Percentiles rank a stretch among this genome's conserved stretches.
These are phyloP conservation scores for Epichloe sibirici DNA, from an alignment of 2,329 filamentous ascomycete species.

Conservation along the genomic window DNA sequence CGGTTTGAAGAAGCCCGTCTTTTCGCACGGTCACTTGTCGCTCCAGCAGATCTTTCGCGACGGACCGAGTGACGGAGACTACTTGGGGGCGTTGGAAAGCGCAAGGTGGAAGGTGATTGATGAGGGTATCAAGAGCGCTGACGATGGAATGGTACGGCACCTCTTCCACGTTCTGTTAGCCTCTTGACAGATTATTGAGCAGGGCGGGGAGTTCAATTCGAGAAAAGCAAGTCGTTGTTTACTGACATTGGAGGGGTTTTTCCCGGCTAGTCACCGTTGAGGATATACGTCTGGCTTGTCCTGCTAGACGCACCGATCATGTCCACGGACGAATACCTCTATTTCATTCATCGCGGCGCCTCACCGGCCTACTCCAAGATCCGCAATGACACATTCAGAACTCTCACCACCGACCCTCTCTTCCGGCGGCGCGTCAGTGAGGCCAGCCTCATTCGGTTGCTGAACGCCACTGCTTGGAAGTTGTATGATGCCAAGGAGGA, in stretches of 20 bases:
- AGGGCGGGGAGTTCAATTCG: neutral
- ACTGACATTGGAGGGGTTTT: neutral
- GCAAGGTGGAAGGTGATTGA: constrained; percentile 62
- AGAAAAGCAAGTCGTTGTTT: neutral
- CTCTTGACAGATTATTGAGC: neutral
- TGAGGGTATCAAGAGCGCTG: constrained; percentile 64
- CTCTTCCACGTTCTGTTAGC: neutral
- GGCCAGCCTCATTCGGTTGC: constrained; percentile 81
- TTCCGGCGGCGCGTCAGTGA: constrained; percentile 93
- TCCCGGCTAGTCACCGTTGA: constrained; percentile 61
- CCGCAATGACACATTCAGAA: constrained; percentile 95
- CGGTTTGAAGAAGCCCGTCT: constrained; percentile 30
- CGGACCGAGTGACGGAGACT: constrained; percentile 62
- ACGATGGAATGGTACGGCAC: constrained; percentile 62
- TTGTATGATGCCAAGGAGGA: constrained; percentile 65
- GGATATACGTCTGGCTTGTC: constrained; percentile 94
- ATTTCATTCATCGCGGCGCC: constrained; percentile 80
- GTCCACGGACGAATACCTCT: constrained; percentile 77
- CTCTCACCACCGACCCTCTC: constrained; percentile 89
- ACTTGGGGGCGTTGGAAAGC: constrained; percentile 54
- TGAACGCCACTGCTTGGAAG: constrained; percentile 92
- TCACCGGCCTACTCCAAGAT: constrained; percentile 96
- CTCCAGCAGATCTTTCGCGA: constrained; percentile 70
- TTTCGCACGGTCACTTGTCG: constrained; percentile 43
- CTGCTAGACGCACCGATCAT: constrained; percentile 79